phyloP scores from a whole-genome alignment of 345 rosid genomes.

The Eucalyptus sp. region DNA sequence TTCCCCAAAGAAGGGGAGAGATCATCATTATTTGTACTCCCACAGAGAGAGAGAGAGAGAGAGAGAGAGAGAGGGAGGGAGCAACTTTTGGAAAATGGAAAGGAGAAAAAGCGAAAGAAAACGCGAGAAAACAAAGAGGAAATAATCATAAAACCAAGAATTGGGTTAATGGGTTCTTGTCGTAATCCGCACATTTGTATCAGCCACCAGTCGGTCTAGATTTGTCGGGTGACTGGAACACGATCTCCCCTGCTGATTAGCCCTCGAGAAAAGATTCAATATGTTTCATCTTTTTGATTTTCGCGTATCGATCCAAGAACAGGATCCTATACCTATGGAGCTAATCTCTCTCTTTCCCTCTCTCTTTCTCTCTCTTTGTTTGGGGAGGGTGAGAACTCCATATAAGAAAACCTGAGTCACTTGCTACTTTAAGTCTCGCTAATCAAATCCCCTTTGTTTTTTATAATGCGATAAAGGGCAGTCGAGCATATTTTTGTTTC shows the following conservation, averaged over 20 bases:
- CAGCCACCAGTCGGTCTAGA: not conserved
- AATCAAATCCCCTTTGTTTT: not conserved
- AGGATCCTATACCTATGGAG: not conserved
- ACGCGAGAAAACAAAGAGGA: not conserved
- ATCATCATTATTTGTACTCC: not conserved
- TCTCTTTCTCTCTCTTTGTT: not conserved
- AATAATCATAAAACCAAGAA: not conserved
- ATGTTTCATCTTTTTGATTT: conserved; percentile 2
- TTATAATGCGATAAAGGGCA: not conserved
- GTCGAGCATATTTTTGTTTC: not conserved
- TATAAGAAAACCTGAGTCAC: not conserved
- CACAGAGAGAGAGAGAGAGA: not conserved
- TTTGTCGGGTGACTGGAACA: not conserved
- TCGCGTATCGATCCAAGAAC: not conserved
- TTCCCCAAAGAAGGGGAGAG: not conserved
- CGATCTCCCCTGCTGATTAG: not conserved
- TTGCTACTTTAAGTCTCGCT: not conserved
- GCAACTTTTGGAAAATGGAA: not conserved
- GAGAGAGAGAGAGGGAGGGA: not conserved
- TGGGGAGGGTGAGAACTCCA: not conserved
- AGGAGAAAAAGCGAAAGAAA: not conserved
- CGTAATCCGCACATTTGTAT: not conserved
- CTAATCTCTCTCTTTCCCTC: not conserved
- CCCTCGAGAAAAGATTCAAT: not conserved
- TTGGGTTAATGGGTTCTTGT: not conserved